These are phyloP conservation scores for Candida peoriensis DNA, from an alignment of 805 yeast genomes.

Conservation along the genomic window DNA sequence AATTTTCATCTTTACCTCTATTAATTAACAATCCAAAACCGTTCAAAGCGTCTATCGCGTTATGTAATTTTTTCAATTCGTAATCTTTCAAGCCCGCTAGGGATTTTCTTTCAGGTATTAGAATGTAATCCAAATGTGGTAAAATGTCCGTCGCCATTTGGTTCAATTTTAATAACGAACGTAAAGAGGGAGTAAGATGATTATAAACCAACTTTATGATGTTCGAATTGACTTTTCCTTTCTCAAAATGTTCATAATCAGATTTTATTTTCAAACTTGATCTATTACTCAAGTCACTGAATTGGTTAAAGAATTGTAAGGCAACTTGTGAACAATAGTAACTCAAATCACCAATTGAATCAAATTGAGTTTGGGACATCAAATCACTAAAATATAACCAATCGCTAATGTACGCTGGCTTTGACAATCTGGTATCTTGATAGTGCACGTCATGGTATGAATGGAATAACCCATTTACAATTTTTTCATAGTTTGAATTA, in stretches of 20 bases:
- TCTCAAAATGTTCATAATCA: constrained; percentile 25
- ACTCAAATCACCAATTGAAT: constrained; percentile 41
- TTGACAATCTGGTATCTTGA: constrained; percentile 56
- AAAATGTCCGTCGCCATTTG: constrained; percentile 26
- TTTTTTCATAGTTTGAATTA: constrained; percentile 53
- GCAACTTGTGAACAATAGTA: constrained; percentile 54
- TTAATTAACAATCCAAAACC: constrained; percentile 38
- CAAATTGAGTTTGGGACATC: constrained; percentile 37
- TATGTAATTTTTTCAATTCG: constrained; percentile 25
- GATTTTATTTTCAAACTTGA: constrained; percentile 26
- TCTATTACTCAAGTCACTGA: constrained; percentile 52
- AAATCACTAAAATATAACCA: constrained; percentile 74
- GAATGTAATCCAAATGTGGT: constrained; percentile 30
- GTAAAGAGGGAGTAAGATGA: constrained; percentile 11
- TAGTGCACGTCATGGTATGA: constrained; percentile 56
- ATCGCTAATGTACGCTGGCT: constrained; percentile 60
- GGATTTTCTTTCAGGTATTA: constrained; percentile 23
- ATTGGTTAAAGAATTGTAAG: constrained; percentile 57
- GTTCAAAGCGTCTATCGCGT: constrained; percentile 33
- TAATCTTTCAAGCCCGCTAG: constrained; percentile 20
- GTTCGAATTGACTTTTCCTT: constrained; percentile 11
- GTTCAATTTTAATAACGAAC: constrained; percentile 8
- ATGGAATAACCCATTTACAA: constrained; percentile 68
- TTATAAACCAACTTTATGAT: constrained; percentile 8
- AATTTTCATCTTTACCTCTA: constrained; percentile 25